Evolutionary conservation across 2,329 filamentous ascomycete species (phyloP), one percentile per base, ranked within the genome.

Genomic region (Pseudopyrenochaeta lycopersici): DNA sequence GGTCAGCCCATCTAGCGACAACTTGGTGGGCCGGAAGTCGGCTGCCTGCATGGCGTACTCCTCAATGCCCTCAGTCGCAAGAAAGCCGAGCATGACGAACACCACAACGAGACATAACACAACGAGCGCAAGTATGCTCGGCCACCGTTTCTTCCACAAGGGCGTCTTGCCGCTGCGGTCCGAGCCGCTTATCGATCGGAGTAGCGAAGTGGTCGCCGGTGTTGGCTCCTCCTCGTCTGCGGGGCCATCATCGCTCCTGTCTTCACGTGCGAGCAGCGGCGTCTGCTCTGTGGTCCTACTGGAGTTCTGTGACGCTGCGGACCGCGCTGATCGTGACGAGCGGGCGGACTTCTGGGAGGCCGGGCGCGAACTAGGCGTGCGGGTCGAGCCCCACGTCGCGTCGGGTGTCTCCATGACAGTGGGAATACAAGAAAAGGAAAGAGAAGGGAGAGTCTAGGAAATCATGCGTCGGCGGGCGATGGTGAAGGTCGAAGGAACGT

Each of bases 1-100:
- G 0, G 92, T 97, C 62, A 97, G 90, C 2, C 90, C 91, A 67
- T 95, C 90, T 54, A 99, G 87, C 1, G 92, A 92, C 17, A 99
- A 78, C 62, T 88, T 90, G 5, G 89, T 92, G 1, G 95, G 91
- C 70, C 93, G 87, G 62, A 99, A 85, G 15, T 94, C 87, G 20
- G 89, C 83, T 2, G 93, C 91, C 74, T 93, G 83, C 76, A 94
- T 89, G 43, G 90, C 91, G 76, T 99, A 99, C 71, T 91, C 85
- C 76, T 96, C 87, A 10, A 96, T 86, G 7, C 89, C 86, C 14
- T 89, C 87, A 1, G 94, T 93, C 0, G 90, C 85, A 48, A 96
- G 84, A 77, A 97, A 97, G 14, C 88, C 91, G 50, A 94, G 90
- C 77, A 97, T 87, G 63, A 96, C 91, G 23, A 82, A 73, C 18